Base-by-base conservation (phyloP, 1,284 basidiomycete genomes). In the Pterulicium gracile region DNA sequence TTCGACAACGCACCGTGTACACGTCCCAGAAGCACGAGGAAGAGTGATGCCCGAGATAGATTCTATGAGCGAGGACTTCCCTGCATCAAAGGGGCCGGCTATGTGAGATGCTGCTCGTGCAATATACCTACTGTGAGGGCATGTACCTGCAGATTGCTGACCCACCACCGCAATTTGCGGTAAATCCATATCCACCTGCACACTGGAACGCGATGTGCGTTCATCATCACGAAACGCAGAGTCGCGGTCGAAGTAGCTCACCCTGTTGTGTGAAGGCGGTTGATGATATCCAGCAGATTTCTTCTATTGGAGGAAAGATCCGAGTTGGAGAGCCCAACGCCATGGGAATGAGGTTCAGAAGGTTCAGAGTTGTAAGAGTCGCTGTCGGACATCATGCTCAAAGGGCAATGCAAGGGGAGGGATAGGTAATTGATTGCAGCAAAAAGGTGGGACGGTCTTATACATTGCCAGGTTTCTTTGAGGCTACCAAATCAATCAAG, bases 51-150 rank as follows among this genome's bases (percentile, higher is more conserved):
- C 81, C 14, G 78, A 82, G 22, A 88, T 84, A 0, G 80, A 72
- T 53, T 88, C 83, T 13, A 88, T 83, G 1, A 87, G 64, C 0
- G 81, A 84, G 0, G 80, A 83, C 52, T 88, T 88, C 0, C 84
- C 36, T 39, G 27, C n/a, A 32, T 10, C 27, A 32, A 32, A 32
- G 27, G n/a, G n/a, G 36, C 7, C 36, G 7, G n/a, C n/a, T n/a
- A n/a, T n/a, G n/a, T n/a, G n/a, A n/a, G n/a, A n/a, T n/a, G n/a
- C n/a, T n/a, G n/a, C n/a, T n/a, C n/a, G n/a, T n/a, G n/a, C n/a
- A n/a, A n/a, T n/a, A n/a, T n/a, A n/a, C n/a, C n/a, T n/a, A n/a
- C n/a, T n/a, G n/a, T n/a, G n/a, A n/a, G n/a, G n/a, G 7, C 5
- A 5, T 18, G 7, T 39, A 39, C 36, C 85, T 0, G 79, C 77